phyloP scores from a whole-genome alignment of 2,329 filamentous ascomycete species.

The Colletotrichum shisoi region DNA sequence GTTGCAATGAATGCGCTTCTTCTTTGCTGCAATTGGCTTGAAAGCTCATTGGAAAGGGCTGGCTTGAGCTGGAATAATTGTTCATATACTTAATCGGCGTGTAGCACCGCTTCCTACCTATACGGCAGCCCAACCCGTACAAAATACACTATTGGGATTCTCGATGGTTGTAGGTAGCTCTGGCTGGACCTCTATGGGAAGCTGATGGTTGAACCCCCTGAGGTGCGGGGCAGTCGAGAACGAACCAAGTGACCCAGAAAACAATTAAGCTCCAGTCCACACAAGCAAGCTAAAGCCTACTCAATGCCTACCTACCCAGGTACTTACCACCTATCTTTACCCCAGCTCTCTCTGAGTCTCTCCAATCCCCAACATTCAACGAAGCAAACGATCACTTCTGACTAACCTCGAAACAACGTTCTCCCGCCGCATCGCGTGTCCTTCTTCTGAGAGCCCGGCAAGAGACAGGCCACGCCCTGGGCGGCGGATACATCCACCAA shows the following conservation, averaged over 20 bases:
- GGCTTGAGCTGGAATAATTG: slow-evolving; percentile 21
- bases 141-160: neutral
- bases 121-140: neutral
- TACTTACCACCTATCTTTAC: neutral
- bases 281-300: slow-evolving; percentile 1
- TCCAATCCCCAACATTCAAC: slow-evolving; percentile 25
- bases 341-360: slow-evolving; percentile 35
- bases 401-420: slow-evolving; percentile 1
- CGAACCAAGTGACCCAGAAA: slow-evolving; percentile 22
- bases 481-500: neutral
- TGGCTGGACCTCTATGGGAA: neutral
- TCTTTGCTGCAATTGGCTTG: neutral
- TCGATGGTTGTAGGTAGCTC: neutral
- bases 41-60: slow-evolving; percentile 13
- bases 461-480: neutral
- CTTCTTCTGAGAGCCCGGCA: neutral
- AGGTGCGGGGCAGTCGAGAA: slow-evolving; percentile 27
- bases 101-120: slow-evolving; percentile 8
- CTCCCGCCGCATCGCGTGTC: neutral
- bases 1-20: slow-evolving; percentile 5
- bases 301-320: neutral
- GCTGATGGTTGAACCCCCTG: neutral
- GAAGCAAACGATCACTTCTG: slow-evolving; percentile 3
- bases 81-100: neutral
- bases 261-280: slow-evolving; percentile 34